phyloP scores from a whole-genome alignment of 2,329 filamentous ascomycete genomes.

The Eutypella sp. region DNA sequence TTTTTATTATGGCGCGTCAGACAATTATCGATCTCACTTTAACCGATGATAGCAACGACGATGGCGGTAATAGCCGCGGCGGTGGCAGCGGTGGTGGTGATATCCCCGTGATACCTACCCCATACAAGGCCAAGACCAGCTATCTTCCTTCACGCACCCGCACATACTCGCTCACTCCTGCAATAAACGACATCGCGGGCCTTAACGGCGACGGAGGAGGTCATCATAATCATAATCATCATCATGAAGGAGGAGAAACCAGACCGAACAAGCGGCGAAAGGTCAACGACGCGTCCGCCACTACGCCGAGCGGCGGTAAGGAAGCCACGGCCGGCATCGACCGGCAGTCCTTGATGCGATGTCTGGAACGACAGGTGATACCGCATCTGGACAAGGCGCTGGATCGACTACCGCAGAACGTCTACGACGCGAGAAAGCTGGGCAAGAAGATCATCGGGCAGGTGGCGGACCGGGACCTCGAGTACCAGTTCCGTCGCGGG shows the following conservation, averaged over 20 bases:
- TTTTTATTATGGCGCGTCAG: too few relatives aligned
- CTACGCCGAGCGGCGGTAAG: too few relatives aligned
- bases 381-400: constrained; percentile 21
- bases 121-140: too few relatives aligned
- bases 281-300: too few relatives aligned
- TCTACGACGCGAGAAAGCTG: constrained; percentile 19
- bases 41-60: too few relatives aligned
- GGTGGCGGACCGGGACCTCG: constrained; percentile 18
- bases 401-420: constrained; percentile 5
- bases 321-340: too few relatives aligned
- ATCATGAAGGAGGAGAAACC: too few relatives aligned
- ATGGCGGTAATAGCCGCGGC: background rate
- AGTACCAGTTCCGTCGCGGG: constrained; percentile 14
- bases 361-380: constrained; percentile 22
- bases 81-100: background rate
- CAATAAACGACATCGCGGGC: too few relatives aligned
- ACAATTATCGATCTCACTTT: too few relatives aligned
- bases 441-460: constrained; percentile 15
- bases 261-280: too few relatives aligned
- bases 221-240: too few relatives aligned
- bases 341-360: constrained; percentile 11
- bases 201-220: background rate
- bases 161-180: too few relatives aligned
- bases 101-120: constrained; percentile 11
- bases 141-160: background rate